phyloP scores from a whole-genome alignment of 495 filamentous ascomycete species.

The Pyrenula massariospora region DNA sequence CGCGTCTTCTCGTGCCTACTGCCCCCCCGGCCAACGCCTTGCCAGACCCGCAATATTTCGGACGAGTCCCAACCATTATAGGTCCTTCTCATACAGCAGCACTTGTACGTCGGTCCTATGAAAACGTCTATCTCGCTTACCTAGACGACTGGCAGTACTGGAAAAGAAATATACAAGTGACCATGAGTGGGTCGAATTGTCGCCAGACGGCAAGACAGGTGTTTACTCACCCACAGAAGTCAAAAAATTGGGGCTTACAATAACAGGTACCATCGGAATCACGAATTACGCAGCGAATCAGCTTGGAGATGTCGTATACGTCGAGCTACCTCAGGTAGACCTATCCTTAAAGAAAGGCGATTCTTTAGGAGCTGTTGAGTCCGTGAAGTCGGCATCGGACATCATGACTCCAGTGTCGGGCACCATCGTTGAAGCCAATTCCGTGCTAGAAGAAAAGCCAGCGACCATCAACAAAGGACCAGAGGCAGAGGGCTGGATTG shows the following conservation, averaged over 20 bases:
- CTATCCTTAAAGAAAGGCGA: slow-evolving; percentile 58
- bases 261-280: slow-evolving; percentile 69
- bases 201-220: slow-evolving; percentile 44
- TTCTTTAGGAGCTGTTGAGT: slow-evolving; percentile 87
- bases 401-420: slow-evolving; percentile 82
- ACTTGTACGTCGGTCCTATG: slow-evolving; percentile 1
- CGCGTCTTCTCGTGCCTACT: too few relatives aligned
- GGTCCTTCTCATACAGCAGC: neutral
- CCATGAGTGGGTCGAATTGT: slow-evolving; percentile 94
- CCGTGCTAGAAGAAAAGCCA: slow-evolving; percentile 67
- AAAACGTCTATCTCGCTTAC: neutral
- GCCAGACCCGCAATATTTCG: too few relatives aligned
- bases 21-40: too few relatives aligned
- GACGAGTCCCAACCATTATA: too few relatives aligned
- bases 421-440: slow-evolving; percentile 61
- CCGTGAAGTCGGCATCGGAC: slow-evolving; percentile 93
- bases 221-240: neutral
- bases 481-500: slow-evolving; percentile 85
- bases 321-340: slow-evolving; percentile 70
- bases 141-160: neutral
- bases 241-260: slow-evolving; percentile 20
- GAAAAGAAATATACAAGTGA: slow-evolving; percentile 81
- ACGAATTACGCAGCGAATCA: slow-evolving; percentile 79
- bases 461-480: slow-evolving; percentile 75
- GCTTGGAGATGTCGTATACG: slow-evolving; percentile 92